Percentiles rank a stretch among this genome's conserved stretches.
Evolutionary conservation across 2,329 filamentous ascomycete genomes (phyloP).

Genomic region (Verticillium tricorpus): DNA sequence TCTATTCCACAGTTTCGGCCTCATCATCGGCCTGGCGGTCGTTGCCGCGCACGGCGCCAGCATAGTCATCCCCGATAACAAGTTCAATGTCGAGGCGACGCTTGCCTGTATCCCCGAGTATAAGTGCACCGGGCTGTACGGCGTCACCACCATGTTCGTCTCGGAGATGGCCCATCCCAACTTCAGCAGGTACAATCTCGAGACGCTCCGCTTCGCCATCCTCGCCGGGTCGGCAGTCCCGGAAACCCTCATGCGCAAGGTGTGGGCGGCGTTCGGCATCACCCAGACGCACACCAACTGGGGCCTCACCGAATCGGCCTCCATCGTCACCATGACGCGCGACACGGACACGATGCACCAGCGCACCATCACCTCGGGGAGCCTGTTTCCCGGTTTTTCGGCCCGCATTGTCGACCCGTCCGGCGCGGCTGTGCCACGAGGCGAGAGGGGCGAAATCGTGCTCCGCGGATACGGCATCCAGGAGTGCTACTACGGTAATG

Average conservation of each 20-base stretch:
- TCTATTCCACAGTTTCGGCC: conserved; percentile 79
- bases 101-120: conserved; percentile 63
- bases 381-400: conserved; percentile 66
- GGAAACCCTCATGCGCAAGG: conserved; percentile 65
- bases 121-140: conserved; percentile 68
- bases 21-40: conserved; percentile 70
- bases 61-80: conserved; percentile 69
- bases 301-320: conserved; percentile 71
- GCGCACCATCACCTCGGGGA: conserved; percentile 67
- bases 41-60: conserved; percentile 69
- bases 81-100: conserved; percentile 64
- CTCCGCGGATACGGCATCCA: not conserved
- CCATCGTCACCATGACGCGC: conserved; percentile 75
- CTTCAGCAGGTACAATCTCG: conserved; percentile 26
- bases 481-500: not conserved
- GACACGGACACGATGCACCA: conserved; percentile 64
- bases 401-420: conserved; percentile 72
- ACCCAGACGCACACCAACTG: conserved; percentile 67
- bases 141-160: conserved; percentile 74
- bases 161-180: conserved; percentile 35
- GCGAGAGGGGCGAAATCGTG: conserved; percentile 61
- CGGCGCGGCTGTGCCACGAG: conserved; percentile 61
- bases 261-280: conserved; percentile 69
- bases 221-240: conserved; percentile 64
- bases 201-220: conserved; percentile 4